Evolutionary conservation across 495 filamentous ascomycete species (phyloP).

Genomic region (Wilcoxina mikolae): DNA sequence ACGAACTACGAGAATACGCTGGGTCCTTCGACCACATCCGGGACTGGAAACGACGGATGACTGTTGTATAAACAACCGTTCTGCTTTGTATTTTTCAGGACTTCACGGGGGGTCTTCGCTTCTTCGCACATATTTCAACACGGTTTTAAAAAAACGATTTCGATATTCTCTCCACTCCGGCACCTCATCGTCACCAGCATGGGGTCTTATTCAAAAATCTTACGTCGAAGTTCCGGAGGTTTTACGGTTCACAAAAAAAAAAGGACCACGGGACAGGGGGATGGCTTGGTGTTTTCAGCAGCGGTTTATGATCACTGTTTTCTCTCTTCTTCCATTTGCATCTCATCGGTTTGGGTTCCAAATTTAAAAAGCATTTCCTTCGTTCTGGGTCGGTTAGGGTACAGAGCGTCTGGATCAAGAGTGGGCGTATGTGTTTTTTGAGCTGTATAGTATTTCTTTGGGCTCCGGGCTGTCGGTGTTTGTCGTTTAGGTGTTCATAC

Average conservation of each 20-base stretch:
- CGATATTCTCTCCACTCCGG: neutral
- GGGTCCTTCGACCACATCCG: constrained; percentile 75
- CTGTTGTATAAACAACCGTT: constrained; percentile 17
- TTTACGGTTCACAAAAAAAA: neutral
- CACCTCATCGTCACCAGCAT: neutral
- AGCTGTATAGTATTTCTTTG: neutral
- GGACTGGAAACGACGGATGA: constrained; percentile 46
- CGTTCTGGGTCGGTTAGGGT: neutral
- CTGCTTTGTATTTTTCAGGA: neutral
- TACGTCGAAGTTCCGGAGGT: neutral
- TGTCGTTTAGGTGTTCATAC: no score
- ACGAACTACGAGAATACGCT: constrained; percentile 71
- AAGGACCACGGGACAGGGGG: neutral
- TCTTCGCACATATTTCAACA: neutral
- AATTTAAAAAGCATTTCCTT: neutral
- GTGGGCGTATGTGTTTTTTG: neutral
- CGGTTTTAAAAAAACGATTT: neutral
- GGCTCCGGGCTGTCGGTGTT: neutral
- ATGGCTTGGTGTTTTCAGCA: neutral
- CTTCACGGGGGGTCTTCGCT: neutral
- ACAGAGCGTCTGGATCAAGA: neutral
- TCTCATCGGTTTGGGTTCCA: neutral
- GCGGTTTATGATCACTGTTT: neutral
- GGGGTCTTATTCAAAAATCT: neutral
- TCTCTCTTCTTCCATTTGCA: neutral